Base-by-base conservation (phyloP, 768 basidiomycete genomes). In the Mycena sanguinolenta region DNA sequence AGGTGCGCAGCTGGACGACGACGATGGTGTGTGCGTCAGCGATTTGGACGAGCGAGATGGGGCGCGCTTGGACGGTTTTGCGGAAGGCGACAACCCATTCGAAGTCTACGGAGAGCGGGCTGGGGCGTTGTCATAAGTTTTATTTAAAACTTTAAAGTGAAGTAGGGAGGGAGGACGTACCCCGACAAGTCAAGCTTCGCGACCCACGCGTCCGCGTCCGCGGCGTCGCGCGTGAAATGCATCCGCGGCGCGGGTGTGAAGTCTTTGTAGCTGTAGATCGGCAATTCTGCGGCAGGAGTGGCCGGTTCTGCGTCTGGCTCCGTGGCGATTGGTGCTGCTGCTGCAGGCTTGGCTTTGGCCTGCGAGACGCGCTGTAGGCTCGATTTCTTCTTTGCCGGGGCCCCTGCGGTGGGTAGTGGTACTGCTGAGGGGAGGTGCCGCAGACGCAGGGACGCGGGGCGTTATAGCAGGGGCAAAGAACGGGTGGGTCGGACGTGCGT, bases 11-110 rank as follows among this genome's bases (percentile, higher is more conserved):
- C 21, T 73, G 72, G 23, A 73, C 57, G 4, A 73, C 61, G 1
- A 73, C 1, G 14, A 73, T 70, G 19, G 63, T 59, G 21, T 42
- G 42, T 23, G 67, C 58, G 62, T 73, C 72, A 19, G 72, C 72
- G 30, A 73, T 23, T 34, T 73, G 72, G 14, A 73, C 61, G n/a
- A 73, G 28, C 3, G 68, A 70, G 9, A 73, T 62, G 21, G 68
- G 72, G 8, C 72, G 67, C 1, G 27, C 30, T n/a, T n/a, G n/a
- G 44, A 39, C 65, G 17, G 57, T 52, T n/a, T 64, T 62, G 16
- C 61, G 57, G 34, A 44, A 67, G 7, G 25, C 49, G 27, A 70
- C 68, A 21, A 64, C 65, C 72, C 72, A 73, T 57, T 73, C 72
- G 10, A 55, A 58, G 69, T 73, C 72, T 6, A 73, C 57, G 4